These are phyloP conservation scores for Talaromyces islandicus DNA, from an alignment of 2,329 filamentous ascomycete genomes.

Conservation along the genomic window DNA sequence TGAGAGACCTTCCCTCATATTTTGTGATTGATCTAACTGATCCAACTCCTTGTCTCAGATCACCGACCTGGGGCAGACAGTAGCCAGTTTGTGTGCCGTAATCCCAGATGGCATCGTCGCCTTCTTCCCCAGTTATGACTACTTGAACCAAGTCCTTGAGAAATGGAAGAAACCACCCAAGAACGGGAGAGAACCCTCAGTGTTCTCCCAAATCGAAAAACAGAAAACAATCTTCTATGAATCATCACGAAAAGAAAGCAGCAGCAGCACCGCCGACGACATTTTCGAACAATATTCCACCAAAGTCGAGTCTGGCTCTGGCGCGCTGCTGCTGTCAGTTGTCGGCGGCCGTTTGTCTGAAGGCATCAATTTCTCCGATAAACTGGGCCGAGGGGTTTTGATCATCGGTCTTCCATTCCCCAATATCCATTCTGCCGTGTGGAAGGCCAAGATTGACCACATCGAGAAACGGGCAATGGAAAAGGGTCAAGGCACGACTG, in stretches of 20 bases:
- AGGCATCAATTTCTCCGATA: slow-evolving; percentile 96
- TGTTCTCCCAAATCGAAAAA: slow-evolving; percentile 25
- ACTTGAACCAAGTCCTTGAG: slow-evolving; percentile 67
- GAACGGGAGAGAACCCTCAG: slow-evolving; percentile 20
- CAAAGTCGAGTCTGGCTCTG: slow-evolving; percentile 57
- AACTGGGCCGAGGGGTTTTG: slow-evolving; percentile 78
- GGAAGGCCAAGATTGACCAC: slow-evolving; percentile 87
- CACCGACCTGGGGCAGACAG: slow-evolving; percentile 63
- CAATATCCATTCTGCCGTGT: slow-evolving; percentile 81
- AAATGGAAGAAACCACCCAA: slow-evolving; percentile 50
- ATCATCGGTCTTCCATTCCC: slow-evolving; percentile 93
- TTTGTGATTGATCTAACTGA: background rate
- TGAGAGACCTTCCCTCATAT: slow-evolving; percentile 19
- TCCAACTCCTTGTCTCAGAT: slow-evolving; percentile 36
- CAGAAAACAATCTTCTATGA: slow-evolving; percentile 49
- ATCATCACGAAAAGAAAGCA: slow-evolving; percentile 35
- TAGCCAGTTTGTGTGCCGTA: slow-evolving; percentile 64
- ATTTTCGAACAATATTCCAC: slow-evolving; percentile 67
- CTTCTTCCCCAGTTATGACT: slow-evolving; percentile 94
- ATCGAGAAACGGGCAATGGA: slow-evolving; percentile 58
- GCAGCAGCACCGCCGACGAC: slow-evolving; percentile 50
- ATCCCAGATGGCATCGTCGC: slow-evolving; percentile 87
- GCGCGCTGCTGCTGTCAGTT: slow-evolving; percentile 80
- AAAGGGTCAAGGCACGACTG: slow-evolving; percentile 16
- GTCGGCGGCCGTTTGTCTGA: slow-evolving; percentile 93